These are phyloP conservation scores for Lentinus tigrinus DNA, from an alignment of 768 basidiomycete species.

Conservation along the genomic window DNA sequence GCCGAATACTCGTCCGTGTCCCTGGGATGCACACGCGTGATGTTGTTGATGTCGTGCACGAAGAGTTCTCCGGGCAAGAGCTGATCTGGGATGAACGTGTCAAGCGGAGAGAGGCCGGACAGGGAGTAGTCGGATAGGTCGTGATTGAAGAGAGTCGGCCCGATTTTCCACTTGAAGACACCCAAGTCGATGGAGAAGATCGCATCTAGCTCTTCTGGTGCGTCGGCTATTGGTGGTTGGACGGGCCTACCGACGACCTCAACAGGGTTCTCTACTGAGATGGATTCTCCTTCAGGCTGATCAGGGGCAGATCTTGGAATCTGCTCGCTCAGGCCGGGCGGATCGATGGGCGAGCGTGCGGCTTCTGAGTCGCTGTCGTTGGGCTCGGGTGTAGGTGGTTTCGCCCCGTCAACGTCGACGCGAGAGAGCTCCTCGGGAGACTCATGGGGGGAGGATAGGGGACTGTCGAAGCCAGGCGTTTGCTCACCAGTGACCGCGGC, in stretches of 20 bases:
- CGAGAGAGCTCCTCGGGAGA: not conserved
- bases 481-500: not conserved
- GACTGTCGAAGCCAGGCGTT: not conserved
- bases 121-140: slow-evolving; percentile 5
- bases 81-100: slow-evolving; percentile 25
- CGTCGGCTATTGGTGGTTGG: not conserved
- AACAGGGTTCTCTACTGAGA: too few relatives aligned
- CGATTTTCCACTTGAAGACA: not conserved
- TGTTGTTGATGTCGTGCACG: slow-evolving; percentile 24
- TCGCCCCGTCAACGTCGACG: too few relatives aligned
- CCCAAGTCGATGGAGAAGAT: not conserved
- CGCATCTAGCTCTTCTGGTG: not conserved
- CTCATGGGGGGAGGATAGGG: not conserved
- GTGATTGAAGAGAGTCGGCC: not conserved
- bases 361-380: not conserved
- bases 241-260: too few relatives aligned
- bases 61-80: slow-evolving; percentile 27
- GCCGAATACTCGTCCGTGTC: slow-evolving; percentile 15
- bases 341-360: not conserved
- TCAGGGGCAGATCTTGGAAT: not conserved
- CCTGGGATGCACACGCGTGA: not conserved
- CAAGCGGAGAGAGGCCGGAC: slow-evolving; percentile 23
- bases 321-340: not conserved
- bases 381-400: not conserved
- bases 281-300: not conserved